Percentiles rank a stretch among this genome's conserved stretches.
phyloP scores from a whole-genome alignment of 306 rosid species.

The Alnus rubra region DNA sequence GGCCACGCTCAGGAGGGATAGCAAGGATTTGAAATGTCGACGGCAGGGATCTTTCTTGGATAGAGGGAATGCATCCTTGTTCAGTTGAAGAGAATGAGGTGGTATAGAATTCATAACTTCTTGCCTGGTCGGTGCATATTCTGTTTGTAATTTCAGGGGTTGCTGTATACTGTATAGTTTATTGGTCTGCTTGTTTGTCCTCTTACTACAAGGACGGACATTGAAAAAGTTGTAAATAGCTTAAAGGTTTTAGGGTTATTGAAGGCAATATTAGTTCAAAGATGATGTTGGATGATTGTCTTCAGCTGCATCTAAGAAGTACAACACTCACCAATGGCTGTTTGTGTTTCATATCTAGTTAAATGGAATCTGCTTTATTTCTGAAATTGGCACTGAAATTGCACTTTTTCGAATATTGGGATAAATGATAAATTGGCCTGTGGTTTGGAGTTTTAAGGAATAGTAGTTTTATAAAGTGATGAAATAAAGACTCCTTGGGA shows the following conservation, averaged over 20 bases:
- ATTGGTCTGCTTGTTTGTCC: neutral
- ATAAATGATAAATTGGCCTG: too few species aligned
- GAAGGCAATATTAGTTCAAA: neutral
- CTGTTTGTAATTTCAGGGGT: neutral
- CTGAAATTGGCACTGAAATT: neutral
- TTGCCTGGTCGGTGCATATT: neutral
- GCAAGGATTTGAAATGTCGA: constrained; percentile 20
- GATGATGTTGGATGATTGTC: neutral
- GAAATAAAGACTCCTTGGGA: too few species aligned
- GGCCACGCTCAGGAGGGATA: constrained; percentile 46
- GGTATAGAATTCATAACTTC: neutral
- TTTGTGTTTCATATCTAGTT: too few species aligned
- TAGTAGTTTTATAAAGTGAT: too few species aligned
- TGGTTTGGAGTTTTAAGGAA: too few species aligned
- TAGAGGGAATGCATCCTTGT: neutral
- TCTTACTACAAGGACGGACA: neutral
- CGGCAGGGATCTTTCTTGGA: constrained; percentile 6
- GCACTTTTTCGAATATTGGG: neutral
- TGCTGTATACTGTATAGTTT: constrained; percentile 1
- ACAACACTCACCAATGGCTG: neutral
- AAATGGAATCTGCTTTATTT: neutral
- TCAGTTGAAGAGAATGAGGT: neutral
- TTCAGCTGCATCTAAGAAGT: neutral
- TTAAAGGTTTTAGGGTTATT: neutral
- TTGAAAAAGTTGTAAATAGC: neutral